A percentile compares a stretch with the other conserved stretches of the same genome.
These are phyloP conservation scores for Citrus maxima DNA, from an alignment of 345 rosid genomes.

Conservation along the genomic window DNA sequence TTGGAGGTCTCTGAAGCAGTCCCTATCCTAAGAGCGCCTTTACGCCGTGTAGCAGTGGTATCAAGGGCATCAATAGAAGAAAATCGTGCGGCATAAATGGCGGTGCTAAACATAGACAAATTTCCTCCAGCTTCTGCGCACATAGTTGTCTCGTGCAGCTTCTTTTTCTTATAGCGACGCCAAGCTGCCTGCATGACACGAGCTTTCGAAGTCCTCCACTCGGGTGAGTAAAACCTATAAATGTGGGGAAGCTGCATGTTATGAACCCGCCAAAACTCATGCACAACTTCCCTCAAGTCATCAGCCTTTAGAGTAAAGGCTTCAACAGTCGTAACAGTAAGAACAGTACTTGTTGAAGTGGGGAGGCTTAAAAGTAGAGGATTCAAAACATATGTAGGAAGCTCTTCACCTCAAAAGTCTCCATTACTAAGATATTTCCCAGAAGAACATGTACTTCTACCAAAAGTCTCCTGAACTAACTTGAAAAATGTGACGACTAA, in stretches of 20 bases:
- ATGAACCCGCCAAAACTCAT: neutral
- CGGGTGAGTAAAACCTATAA: neutral
- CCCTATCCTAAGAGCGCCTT: no score
- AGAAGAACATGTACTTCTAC: neutral
- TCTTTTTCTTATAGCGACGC: no score
- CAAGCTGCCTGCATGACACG: no score
- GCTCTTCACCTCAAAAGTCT: neutral
- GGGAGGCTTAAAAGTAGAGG: neutral
- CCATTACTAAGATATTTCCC: neutral
- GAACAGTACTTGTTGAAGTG: neutral
- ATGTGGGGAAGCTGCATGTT: neutral
- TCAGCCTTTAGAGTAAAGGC: constrained; percentile 19
- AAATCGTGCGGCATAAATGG: no score
- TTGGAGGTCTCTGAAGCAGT: no score
- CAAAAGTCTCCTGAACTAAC: no score
- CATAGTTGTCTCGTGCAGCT: no score
- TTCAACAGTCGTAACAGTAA: neutral
- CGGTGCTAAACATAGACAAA: no score
- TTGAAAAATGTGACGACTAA: no score
- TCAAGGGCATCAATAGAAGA: no score
- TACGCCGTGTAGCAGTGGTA: no score
- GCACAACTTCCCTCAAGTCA: neutral
- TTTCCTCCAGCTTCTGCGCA: no score
- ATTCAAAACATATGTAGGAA: neutral
- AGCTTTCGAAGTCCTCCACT: neutral